Evolutionary conservation across 768 basidiomycete species (phyloP).

Genomic region (Megacollybia marginata): DNA sequence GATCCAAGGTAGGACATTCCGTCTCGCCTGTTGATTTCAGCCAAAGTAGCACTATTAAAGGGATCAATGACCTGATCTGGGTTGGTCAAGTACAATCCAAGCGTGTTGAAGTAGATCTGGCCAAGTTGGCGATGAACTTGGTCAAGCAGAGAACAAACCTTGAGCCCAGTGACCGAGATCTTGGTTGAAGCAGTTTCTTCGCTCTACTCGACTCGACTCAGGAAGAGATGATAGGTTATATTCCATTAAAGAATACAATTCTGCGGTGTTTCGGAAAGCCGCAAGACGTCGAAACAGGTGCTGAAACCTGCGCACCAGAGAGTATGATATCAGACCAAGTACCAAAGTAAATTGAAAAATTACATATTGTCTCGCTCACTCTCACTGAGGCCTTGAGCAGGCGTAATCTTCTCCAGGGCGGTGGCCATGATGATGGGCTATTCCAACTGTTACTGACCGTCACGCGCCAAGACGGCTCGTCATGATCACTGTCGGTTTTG

Average conservation of each 20-base stretch:
- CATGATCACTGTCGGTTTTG: too few species aligned
- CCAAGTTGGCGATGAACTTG: too few species aligned
- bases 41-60: neutral
- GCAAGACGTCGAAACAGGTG: slow-evolving; percentile 39
- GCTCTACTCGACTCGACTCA: slow-evolving; percentile 8
- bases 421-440: neutral
- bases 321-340: too few species aligned
- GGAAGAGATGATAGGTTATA: slow-evolving; percentile 13
- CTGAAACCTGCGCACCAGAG: slow-evolving; percentile 11
- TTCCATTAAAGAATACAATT: slow-evolving; percentile 32
- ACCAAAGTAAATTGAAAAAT: too few species aligned
- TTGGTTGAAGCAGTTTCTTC: slow-evolving; percentile 22
- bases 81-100: slow-evolving; percentile 37
- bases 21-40: neutral
- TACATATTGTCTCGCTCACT: slow-evolving; percentile 27
- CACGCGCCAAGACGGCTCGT: too few species aligned
- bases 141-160: slow-evolving; percentile 1
- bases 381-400: slow-evolving; percentile 31
- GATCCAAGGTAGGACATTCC: slow-evolving; percentile 34
- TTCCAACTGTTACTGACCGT: too few species aligned
- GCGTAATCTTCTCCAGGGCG: slow-evolving; percentile 11
- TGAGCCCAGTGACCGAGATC: slow-evolving; percentile 41
- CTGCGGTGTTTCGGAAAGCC: slow-evolving; percentile 34
- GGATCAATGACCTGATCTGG: slow-evolving; percentile 24
- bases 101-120: slow-evolving; percentile 27